Percentiles rank a stretch among this genome's conserved stretches.
phyloP scores from a whole-genome alignment of 2,329 filamentous ascomycete species.

The Blastomyces silverae region DNA sequence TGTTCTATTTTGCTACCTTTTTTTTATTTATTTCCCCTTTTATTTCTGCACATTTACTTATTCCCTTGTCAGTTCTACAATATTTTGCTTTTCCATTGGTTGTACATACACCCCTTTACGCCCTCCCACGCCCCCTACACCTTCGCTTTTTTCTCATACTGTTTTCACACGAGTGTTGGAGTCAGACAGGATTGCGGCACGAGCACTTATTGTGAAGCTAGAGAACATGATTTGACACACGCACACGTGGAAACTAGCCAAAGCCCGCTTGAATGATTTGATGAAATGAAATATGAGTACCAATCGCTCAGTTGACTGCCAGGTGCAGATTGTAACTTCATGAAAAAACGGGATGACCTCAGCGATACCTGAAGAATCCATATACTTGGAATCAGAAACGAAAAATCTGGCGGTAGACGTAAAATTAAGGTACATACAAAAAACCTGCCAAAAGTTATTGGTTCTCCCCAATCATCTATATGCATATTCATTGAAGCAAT shows the following conservation, averaged over 20 bases:
- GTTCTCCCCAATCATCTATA: not conserved
- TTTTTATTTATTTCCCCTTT: not conserved
- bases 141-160: not conserved
- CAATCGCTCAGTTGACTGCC: not conserved
- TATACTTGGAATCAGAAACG: not conserved
- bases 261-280: not conserved
- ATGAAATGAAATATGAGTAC: not conserved
- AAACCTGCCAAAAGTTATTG: not conserved
- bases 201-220: not conserved
- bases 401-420: not conserved
- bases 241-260: not conserved
- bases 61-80: not conserved
- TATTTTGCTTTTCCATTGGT: not conserved
- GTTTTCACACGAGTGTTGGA: not conserved
- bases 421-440: not conserved
- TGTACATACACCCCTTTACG: not conserved
- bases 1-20: not conserved
- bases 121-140: not conserved
- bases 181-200: not conserved
- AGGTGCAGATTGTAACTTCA: not conserved
- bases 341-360: not conserved
- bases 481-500: not conserved
- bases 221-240: not conserved
- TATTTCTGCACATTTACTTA: not conserved
- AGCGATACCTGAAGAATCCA: not conserved